These are phyloP conservation scores for Primulina eburnea DNA, from an alignment of 257 asterid genomes.

Conservation along the genomic window DNA sequence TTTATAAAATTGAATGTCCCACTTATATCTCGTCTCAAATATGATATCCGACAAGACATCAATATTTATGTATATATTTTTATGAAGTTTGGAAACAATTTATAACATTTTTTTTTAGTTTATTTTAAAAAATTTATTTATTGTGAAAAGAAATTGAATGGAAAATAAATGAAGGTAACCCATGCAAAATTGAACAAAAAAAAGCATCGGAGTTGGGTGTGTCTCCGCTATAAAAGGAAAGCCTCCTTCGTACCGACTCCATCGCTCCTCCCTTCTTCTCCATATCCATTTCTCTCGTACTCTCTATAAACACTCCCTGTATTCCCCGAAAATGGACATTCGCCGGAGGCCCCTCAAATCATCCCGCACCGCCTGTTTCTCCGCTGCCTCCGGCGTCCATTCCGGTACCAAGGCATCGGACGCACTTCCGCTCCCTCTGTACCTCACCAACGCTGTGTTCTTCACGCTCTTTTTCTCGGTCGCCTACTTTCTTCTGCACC, in stretches of 20 bases:
- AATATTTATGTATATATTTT: no score
- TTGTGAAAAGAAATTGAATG: no score
- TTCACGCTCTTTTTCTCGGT: constrained; percentile 83
- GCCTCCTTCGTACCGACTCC: constrained; percentile 3
- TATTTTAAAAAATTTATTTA: no score
- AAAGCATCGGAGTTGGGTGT: not conserved
- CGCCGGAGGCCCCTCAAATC: constrained; percentile 69
- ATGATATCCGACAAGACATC: no score
- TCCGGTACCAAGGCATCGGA: constrained; percentile 76
- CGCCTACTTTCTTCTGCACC: constrained; percentile 75
- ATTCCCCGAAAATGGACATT: constrained; percentile 41
- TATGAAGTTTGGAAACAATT: no score
- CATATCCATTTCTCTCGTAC: not conserved
- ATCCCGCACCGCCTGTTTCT: constrained; percentile 1
- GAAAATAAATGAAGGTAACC: no score
- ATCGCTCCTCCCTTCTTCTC: constrained; percentile 15
- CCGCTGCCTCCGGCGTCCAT: constrained; percentile 24
- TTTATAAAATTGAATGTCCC: no score
- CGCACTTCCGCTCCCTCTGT: constrained; percentile 86
- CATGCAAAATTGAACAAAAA: not conserved
- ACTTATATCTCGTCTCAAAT: no score
- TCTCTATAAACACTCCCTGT: not conserved
- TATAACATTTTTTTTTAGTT: no score
- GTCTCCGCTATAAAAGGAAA: not conserved
- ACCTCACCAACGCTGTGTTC: constrained; percentile 85